phyloP scores from a whole-genome alignment of 225 moss, liverwort and hornwort genomes.

The Pleurozium schreberi region DNA sequence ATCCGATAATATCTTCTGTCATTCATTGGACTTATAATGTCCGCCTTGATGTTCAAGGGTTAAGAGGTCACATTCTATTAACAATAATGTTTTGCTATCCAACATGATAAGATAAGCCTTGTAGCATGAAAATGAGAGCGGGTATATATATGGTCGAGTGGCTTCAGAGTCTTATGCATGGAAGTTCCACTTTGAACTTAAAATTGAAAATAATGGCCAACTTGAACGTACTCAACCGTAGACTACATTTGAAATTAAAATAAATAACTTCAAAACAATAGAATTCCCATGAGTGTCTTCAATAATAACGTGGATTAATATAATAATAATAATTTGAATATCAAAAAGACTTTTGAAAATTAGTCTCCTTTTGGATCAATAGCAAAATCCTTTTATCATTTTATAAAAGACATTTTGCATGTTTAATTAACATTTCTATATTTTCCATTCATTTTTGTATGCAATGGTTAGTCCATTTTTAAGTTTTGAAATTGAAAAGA shows the following conservation, averaged over 20 bases:
- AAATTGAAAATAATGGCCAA: neutral
- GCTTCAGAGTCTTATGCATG: neutral
- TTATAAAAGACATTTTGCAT: neutral
- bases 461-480: neutral
- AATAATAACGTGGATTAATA: neutral
- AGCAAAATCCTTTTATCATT: neutral
- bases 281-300: neutral
- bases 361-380: neutral
- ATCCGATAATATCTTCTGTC: no score
- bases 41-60: no score
- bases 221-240: neutral
- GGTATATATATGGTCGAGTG: neutral
- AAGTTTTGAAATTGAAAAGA: neutral
- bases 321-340: neutral
- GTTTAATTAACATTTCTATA: neutral
- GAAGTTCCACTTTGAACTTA: neutral
- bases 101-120: no score
- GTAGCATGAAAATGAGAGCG: no score
- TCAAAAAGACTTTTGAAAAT: neutral
- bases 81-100: no score
- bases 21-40: no score
- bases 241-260: no score
- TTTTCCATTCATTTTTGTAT: neutral
- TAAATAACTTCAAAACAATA: neutral
- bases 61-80: no score